phyloP scores from a whole-genome alignment of 371 early-diverging fungal genomes.

The Chytridiales sp. region DNA sequence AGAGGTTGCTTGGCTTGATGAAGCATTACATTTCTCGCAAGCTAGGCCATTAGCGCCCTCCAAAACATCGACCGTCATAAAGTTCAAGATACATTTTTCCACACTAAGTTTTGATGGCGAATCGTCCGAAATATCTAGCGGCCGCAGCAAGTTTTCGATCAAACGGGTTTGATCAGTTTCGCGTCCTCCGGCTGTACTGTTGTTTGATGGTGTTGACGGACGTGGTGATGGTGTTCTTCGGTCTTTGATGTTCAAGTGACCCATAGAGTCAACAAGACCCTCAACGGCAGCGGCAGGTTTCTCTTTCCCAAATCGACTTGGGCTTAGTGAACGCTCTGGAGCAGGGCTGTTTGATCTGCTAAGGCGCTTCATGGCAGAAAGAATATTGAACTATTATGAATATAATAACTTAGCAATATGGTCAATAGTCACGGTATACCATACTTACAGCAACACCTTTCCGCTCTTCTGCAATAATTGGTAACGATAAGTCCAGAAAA shows the following conservation, averaged over 20 bases:
- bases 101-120: slow-evolving; percentile 12
- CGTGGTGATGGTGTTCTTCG: not conserved
- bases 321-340: not conserved
- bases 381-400: slow-evolving; percentile 5
- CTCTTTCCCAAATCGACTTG: not conserved
- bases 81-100: slow-evolving; percentile 34
- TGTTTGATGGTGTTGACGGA: not conserved
- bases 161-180: slow-evolving; percentile 6
- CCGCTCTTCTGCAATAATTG: slow-evolving; percentile 27
- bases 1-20: not conserved
- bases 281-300: too few species aligned
- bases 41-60: slow-evolving; percentile 42
- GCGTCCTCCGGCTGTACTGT: too few species aligned
- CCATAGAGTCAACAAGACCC: too few species aligned
- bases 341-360: slow-evolving; percentile 7
- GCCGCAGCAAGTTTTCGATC: slow-evolving; percentile 19
- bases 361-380: slow-evolving; percentile 16
- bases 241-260: too few species aligned
- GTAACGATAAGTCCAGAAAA: slow-evolving; percentile 53
- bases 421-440: not conserved
- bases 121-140: not conserved
- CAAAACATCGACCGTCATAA: slow-evolving; percentile 45
- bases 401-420: not conserved
- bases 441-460: not conserved
- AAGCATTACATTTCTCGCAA: slow-evolving; percentile 44